A percentile compares a stretch with the other conserved stretches of the same genome.
Evolutionary conservation across 164 flowering plant species (phyloP).

Genomic region (Vitis vinifera): ASM3070453v1 NC_081810.1:21653001-21653500

Average conservation of each 20-base stretch:
- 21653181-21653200: conserved; percentile 39
- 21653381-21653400: conserved; percentile 14
- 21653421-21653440: conserved; percentile 24
- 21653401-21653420: conserved; percentile 11
- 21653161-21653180: conserved; percentile 37
- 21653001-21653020: conserved; percentile 51
- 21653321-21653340: too few relatives aligned
- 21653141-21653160: conserved; percentile 22
- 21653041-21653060: conserved; percentile 55
- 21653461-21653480: conserved; percentile 14
- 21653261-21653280: conserved; percentile 32
- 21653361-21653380: conserved; percentile 10
- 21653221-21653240: conserved; percentile 28
- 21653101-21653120: background rate
- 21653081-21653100: background rate
- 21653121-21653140: background rate
- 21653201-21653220: conserved; percentile 29
- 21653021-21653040: conserved; percentile 34
- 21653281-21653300: background rate
- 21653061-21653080: background rate
- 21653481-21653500: conserved; percentile 18
- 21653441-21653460: conserved; percentile 15
- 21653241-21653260: conserved; percentile 29
- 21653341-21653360: background rate
- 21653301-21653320: too few relatives aligned